phyloP scores from a whole-genome alignment of 768 basidiomycete species.

The Amyloporia xantha region DNA sequence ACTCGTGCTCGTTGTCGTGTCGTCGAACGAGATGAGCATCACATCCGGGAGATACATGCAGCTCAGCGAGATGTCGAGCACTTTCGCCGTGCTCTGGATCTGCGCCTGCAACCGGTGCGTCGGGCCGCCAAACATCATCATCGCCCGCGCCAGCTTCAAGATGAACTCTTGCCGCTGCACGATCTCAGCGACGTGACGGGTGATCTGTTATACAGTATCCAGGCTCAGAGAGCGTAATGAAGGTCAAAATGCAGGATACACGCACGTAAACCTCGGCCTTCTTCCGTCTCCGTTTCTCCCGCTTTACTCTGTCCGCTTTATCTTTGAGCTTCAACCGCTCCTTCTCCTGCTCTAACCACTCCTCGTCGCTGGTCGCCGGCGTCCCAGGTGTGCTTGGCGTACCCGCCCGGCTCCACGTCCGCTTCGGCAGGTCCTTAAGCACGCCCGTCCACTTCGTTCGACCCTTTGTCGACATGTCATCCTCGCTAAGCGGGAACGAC shows the following conservation, averaged over 20 bases:
- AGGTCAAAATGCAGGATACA: constrained; percentile 10
- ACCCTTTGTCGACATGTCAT: background rate
- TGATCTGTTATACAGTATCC: constrained; percentile 51
- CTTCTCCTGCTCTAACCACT: background rate
- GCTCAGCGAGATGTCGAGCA: constrained; percentile 68
- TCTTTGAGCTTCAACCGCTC: constrained; percentile 24
- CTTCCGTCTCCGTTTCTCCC: constrained; percentile 40
- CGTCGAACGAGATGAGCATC: constrained; percentile 79
- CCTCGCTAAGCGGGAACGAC: constrained; percentile 3
- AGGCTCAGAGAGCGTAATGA: too few species aligned
- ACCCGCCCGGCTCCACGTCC: constrained; percentile 16
- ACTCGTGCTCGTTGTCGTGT: constrained; percentile 70
- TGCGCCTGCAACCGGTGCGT: constrained; percentile 79
- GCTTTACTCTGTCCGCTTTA: constrained; percentile 30
- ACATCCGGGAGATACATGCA: constrained; percentile 74
- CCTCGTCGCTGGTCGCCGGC: constrained; percentile 22
- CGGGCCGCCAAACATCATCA: constrained; percentile 89
- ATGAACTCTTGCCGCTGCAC: constrained; percentile 80
- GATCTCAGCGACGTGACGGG: constrained; percentile 77
- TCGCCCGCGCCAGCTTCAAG: constrained; percentile 72
- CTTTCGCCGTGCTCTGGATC: constrained; percentile 69
- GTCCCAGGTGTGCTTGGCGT: constrained; percentile 26
- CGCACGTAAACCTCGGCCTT: constrained; percentile 74
- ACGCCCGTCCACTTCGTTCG: constrained; percentile 30
- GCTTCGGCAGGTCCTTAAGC: constrained; percentile 34